Evolutionary conservation across 805 yeast genomes (phyloP), one percentile per base, ranked within the genome.

Genomic region (Yarrowia hollandica): DNA sequence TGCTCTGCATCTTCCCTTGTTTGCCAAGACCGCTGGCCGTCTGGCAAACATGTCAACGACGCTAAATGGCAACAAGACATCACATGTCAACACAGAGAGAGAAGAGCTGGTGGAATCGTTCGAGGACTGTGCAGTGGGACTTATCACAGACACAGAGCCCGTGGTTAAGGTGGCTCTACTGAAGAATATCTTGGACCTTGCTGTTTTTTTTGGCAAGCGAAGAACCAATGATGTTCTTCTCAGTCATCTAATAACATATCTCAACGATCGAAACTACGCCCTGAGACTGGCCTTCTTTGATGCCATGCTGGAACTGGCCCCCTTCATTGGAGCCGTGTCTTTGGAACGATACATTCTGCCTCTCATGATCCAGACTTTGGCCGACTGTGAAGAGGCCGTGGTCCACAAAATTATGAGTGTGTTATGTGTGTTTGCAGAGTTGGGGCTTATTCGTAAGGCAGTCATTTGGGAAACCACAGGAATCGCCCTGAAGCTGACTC

Each of bases 331-430:
- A 0, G 82, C 84, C 0, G 77, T 88, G 0, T 82, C 94, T 34
- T 75, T 94, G 60, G 96, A 92, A 65, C 96, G 90, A 64, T 94
- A 91, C 67, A 82, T 94, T 16, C 73, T 90, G 23, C 99, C 99
- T 0, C 72, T 94, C 18, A 73, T 94, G 62, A 77, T 88, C 1
- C 98, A 94, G 69, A 85, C 96, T 0, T 72, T 91, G 23, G 80
- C 85, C 5, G 98, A 91, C 69, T 81, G 85, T 0, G 96, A 92
- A 66, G 96, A 88, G 65, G 74, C 85, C 37, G 92, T 92, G 4
- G 87, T 87, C 0, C 77, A 87, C 5, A 80, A 82, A 57, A 92
- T 89, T 0, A 68, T 92, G 15, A 78, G 77, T 56, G 78, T 82
- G 1, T 75, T 87, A 62, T 77, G 79, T n/a, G 77, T 81, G 41